A percentile compares a stretch with the other conserved stretches of the same genome.
Conservation (phyloP, 768 basidiomycete species). For the Naganishia friedmannii region DNA sequence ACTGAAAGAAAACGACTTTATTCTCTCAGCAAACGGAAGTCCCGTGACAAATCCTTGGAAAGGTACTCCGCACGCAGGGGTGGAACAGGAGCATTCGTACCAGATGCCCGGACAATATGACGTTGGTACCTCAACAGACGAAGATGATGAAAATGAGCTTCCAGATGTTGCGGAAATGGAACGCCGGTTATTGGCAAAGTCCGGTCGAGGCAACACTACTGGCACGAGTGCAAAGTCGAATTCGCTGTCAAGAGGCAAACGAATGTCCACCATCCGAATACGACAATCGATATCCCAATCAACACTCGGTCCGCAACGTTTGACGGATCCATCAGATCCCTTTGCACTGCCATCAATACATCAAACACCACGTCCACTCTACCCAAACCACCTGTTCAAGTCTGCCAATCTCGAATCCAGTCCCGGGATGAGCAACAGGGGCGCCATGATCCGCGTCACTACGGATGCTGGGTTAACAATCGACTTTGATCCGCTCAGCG, state of each 20-base stretch:
- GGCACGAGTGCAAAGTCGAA: constrained; percentile 6
- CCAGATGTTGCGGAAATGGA: constrained; percentile 46
- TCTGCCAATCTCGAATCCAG: neutral
- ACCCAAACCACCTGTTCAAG: constrained; percentile 21
- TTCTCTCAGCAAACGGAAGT: constrained; percentile 78
- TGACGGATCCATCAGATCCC: constrained; percentile 20
- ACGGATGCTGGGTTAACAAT: constrained; percentile 77
- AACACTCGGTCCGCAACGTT: neutral
- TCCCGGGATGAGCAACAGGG: constrained; percentile 27
- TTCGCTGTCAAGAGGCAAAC: constrained; percentile 33
- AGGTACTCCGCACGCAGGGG: constrained; percentile 7
- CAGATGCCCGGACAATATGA: constrained; percentile 3
- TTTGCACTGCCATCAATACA: constrained; percentile 3
- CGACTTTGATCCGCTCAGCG: constrained; percentile 76
- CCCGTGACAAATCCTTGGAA: constrained; percentile 70
- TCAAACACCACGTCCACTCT: constrained; percentile 10
- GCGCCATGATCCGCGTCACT: constrained; percentile 71
- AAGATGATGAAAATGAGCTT: constrained; percentile 41
- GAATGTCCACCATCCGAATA: constrained; percentile 46
- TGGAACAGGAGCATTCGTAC: neutral
- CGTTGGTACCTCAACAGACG: constrained; percentile 38
- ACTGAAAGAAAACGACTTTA: constrained; percentile 70
- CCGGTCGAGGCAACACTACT: neutral
- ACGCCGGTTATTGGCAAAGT: constrained; percentile 35
- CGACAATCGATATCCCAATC: constrained; percentile 37